phyloP scores from a whole-genome alignment of 352 stramenopile species.

The Proteromonas lacertae region DNA sequence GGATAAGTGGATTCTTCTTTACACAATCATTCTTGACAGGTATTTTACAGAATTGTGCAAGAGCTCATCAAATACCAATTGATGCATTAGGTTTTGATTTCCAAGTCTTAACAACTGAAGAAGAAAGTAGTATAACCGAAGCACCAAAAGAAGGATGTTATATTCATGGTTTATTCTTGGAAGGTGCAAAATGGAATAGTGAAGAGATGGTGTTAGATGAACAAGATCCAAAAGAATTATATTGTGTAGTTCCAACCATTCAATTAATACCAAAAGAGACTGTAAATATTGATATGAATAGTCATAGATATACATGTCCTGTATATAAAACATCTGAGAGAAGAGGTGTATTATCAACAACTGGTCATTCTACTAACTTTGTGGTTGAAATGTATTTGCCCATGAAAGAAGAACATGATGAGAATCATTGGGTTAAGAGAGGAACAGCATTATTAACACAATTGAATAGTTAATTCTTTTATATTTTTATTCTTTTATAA shows the following conservation, averaged over 20 bases:
- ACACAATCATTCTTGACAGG: too few species aligned
- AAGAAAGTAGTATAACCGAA: constrained; percentile 9
- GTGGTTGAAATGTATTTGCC: constrained; percentile 63
- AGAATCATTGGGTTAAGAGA: constrained; percentile 71
- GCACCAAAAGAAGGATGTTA: constrained; percentile 41
- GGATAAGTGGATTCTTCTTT: constrained; percentile 69
- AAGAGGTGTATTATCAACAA: too few species aligned
- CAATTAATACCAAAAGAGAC: constrained; percentile 23
- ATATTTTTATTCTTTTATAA: background rate
- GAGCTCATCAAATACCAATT: constrained; percentile 44
- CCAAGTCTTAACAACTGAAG: constrained; percentile 19
- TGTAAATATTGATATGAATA: constrained; percentile 41
- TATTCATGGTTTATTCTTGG: constrained; percentile 47
- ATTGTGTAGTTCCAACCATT: constrained; percentile 28
- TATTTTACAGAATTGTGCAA: constrained; percentile 57
- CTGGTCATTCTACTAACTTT: constrained; percentile 71
- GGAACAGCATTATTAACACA: constrained; percentile 63
- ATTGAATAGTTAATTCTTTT: constrained; percentile 25
- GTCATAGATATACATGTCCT: too few species aligned
- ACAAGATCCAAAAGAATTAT: constrained; percentile 34
- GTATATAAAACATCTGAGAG: too few species aligned
- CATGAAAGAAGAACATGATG: constrained; percentile 32
- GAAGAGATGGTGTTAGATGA: constrained; percentile 27
- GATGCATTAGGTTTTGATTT: constrained; percentile 41
- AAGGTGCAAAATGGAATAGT: constrained; percentile 39